Evolutionary conservation across 78 protist species (phyloP).

Genomic region (Cavenderia fasciculata): DNA sequence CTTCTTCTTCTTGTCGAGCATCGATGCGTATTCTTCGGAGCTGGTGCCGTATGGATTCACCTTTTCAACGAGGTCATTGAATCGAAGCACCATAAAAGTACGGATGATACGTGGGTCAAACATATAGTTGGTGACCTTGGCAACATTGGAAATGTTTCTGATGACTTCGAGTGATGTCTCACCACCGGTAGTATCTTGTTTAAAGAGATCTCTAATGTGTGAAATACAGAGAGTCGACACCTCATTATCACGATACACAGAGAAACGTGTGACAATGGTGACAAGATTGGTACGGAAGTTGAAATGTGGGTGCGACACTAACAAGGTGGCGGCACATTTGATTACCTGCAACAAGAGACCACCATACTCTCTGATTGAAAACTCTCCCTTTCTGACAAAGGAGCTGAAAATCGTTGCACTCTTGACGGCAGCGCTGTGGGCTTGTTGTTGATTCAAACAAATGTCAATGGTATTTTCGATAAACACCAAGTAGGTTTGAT

Average conservation of each 20-base stretch:
- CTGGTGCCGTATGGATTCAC: conserved; percentile 58
- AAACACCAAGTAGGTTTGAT: conserved; percentile 67
- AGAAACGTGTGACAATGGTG: conserved; percentile 22
- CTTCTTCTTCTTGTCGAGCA: not conserved
- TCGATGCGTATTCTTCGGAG: not conserved
- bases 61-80: conserved; percentile 50
- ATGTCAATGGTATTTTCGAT: conserved; percentile 48
- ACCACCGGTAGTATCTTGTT: conserved; percentile 63
- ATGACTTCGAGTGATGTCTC: conserved; percentile 42
- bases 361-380: not conserved
- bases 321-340: not conserved
- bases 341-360: conserved; percentile 7
- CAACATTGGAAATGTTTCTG: conserved; percentile 51
- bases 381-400: not conserved
- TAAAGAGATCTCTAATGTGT: conserved; percentile 6
- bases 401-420: conserved; percentile 6
- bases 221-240: conserved; percentile 12
- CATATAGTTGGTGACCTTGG: conserved; percentile 43
- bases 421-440: not conserved
- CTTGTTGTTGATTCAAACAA: not conserved
- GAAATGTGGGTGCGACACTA: conserved; percentile 46
- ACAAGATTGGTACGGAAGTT: conserved; percentile 66
- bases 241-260: conserved; percentile 26
- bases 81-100: conserved; percentile 26
- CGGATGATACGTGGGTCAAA: conserved; percentile 38